phyloP scores from a whole-genome alignment of 169 alveolate species.

The Eimeria necatrix region DNA sequence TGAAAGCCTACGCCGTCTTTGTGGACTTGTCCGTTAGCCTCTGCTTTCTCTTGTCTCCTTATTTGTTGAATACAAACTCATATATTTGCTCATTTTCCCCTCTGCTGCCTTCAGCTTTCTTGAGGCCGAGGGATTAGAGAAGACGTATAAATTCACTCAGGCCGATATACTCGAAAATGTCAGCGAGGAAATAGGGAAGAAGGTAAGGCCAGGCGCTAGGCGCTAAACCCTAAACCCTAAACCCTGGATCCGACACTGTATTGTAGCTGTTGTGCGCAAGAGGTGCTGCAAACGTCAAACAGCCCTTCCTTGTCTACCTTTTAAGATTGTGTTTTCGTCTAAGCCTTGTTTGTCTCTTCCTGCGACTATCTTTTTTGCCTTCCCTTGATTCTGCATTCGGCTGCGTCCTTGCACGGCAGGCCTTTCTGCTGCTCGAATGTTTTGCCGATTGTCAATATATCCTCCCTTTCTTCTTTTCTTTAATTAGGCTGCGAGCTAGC shows the following conservation, averaged over 20 bases:
- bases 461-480: no score
- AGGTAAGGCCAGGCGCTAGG: constrained; percentile 55
- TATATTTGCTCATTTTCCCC: not conserved
- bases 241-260: not conserved
- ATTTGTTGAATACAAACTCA: not conserved
- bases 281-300: not conserved
- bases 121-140: constrained; percentile 87
- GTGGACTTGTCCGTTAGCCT: not conserved
- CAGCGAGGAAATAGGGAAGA: constrained; percentile 79
- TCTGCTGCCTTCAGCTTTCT: not conserved
- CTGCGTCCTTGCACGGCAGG: not conserved
- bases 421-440: no score
- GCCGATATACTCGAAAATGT: constrained; percentile 80
- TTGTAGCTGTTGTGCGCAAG: not conserved
- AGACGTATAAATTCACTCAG: constrained; percentile 82
- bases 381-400: not conserved
- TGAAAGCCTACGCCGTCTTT: no score
- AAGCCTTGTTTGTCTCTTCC: not conserved
- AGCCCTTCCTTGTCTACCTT: not conserved
- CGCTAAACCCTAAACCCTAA: constrained; percentile 25
- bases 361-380: not conserved
- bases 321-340: not conserved
- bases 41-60: not conserved
- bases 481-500: no score
- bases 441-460: no score